Evolutionary conservation across 805 yeast genomes (phyloP), one percentile per base, ranked within the genome.

Genomic region (Kazachstania bromeliacearum): DNA sequence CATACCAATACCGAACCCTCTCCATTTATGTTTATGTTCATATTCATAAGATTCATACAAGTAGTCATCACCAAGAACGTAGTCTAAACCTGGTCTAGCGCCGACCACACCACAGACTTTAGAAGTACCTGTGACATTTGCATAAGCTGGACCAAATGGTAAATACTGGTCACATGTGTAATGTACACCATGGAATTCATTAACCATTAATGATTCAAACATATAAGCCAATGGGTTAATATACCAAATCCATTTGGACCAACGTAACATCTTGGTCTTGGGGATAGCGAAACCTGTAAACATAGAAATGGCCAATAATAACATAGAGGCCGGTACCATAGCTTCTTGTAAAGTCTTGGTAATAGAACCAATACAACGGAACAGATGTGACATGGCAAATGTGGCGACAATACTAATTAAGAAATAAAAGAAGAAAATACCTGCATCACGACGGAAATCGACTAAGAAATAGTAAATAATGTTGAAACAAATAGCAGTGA

Each of bases 191-290:
- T 58, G 59, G 53, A 75, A 76, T 51, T 77, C 82, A 46, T 75
- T 75, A 2, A 69, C 63, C 67, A 77, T 65, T 49, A 75, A 54
- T 2, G 79, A 62, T 53, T 76, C 80, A 47, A 75, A 75, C 14
- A 69, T 63, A 47, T 75, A 76, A 7, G 71, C 73, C 34, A 76
- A 53, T 2, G 82, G 82, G 45, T 77, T 66, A 31, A 77, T 45
- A 46, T 73, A 77, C 55, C 72, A 71, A 42, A 77, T 73, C 82
- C 81, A 77, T 45, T 75, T 64, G 24, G 76, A 70, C 82, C 82
- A 77, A 9, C 79, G 76, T 43, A 67, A 63, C 74, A 75, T 73
- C 33, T 66, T 53, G 5, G 69, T 66, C 23, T 70, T 67, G 20
- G 81, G 82, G 40, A 75, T 60, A 16, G 69, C 74, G 59, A 75